A percentile compares a stretch with the other conserved stretches of the same genome.
Conservation (phyloP, 192 early-diverging fungal species). For the Podila epigama region DNA sequence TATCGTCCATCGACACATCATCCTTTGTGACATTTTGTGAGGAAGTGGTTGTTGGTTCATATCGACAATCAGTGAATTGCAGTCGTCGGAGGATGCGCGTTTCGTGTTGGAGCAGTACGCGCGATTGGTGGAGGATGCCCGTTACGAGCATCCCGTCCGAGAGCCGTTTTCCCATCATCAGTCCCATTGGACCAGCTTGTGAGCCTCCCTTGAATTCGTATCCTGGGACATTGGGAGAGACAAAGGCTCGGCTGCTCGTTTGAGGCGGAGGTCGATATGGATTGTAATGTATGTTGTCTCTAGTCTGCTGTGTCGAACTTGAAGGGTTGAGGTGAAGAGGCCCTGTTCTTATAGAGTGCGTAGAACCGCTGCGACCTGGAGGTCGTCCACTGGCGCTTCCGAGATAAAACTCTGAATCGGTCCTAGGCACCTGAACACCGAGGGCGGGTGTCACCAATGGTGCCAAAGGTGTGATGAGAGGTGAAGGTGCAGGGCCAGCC, state of each 20-base stretch:
- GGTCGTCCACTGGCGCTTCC: too few relatives aligned
- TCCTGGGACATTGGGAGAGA: conserved; percentile 19
- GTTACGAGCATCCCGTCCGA: conserved; percentile 29
- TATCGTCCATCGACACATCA: background rate
- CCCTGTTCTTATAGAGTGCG: background rate
- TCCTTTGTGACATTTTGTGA: background rate
- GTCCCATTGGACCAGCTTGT: conserved; percentile 40
- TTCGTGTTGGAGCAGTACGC: conserved; percentile 35
- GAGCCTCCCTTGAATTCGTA: conserved; percentile 41
- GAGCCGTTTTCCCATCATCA: conserved; percentile 43
- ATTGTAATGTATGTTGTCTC: conserved; percentile 22
- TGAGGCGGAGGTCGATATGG: conserved; percentile 32
- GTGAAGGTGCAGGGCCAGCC: background rate
- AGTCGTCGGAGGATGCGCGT: conserved; percentile 29
- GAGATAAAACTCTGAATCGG: too few relatives aligned
- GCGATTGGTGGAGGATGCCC: conserved; percentile 29
- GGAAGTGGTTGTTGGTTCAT: background rate
- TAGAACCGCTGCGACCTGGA: background rate
- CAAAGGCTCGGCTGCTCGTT: conserved; percentile 27
- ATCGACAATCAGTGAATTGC: conserved; percentile 8
- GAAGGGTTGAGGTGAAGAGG: conserved; percentile 10
- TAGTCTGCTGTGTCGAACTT: conserved; percentile 1
- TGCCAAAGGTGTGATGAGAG: background rate
- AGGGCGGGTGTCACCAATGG: background rate
- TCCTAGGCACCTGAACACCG: background rate